Percentiles rank a stretch among this genome's conserved stretches.
Evolutionary conservation across 345 rosid species (phyloP).

Genomic region (Rhodamnia argentea): DNA sequence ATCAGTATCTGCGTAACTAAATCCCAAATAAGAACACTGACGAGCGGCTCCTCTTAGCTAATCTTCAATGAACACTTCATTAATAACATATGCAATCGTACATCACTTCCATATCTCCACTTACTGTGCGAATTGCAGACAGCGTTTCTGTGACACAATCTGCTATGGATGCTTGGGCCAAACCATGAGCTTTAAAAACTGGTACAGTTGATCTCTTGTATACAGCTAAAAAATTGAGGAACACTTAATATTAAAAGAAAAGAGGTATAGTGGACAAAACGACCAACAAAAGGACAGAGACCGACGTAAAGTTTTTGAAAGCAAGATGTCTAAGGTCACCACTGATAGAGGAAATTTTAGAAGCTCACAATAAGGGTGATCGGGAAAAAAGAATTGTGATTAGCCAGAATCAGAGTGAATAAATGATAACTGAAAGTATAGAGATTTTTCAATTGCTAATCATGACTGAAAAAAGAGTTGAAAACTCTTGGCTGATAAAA

Average conservation of each 20-base stretch:
- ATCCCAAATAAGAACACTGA: background rate
- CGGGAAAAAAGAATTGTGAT: background rate
- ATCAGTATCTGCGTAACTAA: background rate
- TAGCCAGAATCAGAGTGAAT: background rate
- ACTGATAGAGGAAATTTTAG: background rate
- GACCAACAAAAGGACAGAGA: background rate
- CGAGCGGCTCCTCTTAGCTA: background rate
- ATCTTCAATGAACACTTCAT: background rate
- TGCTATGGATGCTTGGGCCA: constrained; percentile 86
- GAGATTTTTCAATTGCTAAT: background rate
- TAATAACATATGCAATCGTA: background rate
- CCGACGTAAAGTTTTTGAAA: background rate
- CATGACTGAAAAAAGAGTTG: background rate
- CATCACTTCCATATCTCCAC: constrained; percentile 5
- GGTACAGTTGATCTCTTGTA: constrained; percentile 87
- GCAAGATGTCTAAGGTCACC: background rate
- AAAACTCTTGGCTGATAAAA: background rate
- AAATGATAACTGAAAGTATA: background rate
- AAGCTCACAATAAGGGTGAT: background rate
- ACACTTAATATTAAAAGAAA: constrained; percentile 12
- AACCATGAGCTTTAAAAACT: constrained; percentile 77
- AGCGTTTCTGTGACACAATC: constrained; percentile 91
- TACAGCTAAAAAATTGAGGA: constrained; percentile 36
- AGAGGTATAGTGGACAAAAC: background rate
- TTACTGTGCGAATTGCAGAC: constrained; percentile 90